A percentile compares a stretch with the other conserved stretches of the same genome.
These are phyloP conservation scores for Neurospora sp. DNA, from an alignment of 495 filamentous ascomycete species.

Conservation along the genomic window DNA sequence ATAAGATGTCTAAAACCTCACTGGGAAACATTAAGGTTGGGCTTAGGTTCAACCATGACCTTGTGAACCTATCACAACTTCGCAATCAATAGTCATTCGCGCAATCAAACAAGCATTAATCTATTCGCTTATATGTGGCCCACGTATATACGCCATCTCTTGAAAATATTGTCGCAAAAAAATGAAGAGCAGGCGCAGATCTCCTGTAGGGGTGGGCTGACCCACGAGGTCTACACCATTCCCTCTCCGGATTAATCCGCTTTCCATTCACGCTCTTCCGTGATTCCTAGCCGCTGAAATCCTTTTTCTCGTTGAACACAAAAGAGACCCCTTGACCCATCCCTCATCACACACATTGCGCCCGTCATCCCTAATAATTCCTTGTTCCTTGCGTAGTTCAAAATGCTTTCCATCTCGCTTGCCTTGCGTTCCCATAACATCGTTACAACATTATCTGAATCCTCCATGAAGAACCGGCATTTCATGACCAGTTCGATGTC, in stretches of 20 bases:
- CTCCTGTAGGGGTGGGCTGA: background rate
- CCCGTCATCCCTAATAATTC: background rate
- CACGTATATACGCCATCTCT: background rate
- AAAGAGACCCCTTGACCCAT: background rate
- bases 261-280: background rate
- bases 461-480: background rate
- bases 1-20: background rate
- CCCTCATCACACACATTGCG: background rate
- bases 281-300: background rate
- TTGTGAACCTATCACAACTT: background rate
- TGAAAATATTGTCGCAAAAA: background rate
- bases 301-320: background rate
- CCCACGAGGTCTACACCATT: background rate
- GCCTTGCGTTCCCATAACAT: background rate
- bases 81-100: background rate
- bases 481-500: background rate
- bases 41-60: background rate
- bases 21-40: background rate
- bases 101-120: background rate
- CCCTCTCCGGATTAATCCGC: background rate
- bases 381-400: background rate
- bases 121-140: background rate
- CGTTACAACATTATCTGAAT: background rate
- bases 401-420: background rate
- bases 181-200: background rate